Percentiles rank a stretch among this genome's conserved stretches.
phyloP scores from a whole-genome alignment of 306 rosid species.

The Chamaecrista fasciculata region DNA sequence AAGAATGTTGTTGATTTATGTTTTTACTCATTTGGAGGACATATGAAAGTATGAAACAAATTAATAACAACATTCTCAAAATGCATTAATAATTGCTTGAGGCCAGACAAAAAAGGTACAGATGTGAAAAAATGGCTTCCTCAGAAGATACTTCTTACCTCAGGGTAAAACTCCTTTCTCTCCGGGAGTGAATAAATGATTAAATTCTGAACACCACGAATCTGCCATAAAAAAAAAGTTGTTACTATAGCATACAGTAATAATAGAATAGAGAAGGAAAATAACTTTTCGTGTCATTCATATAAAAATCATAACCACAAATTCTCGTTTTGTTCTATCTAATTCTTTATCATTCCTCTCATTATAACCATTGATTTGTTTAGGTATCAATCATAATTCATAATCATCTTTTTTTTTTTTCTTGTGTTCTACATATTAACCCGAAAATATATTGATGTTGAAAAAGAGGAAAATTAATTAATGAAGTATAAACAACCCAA shows the following conservation, averaged over 20 bases:
- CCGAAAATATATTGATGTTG: no score
- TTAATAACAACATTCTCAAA: neutral
- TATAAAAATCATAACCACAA: neutral
- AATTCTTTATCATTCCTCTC: no score
- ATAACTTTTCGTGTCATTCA: neutral
- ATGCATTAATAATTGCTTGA: no score
- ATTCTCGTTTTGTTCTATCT: no score
- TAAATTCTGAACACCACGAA: slow-evolving; percentile 76
- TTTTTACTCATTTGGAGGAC: neutral
- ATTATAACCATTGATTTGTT: no score
- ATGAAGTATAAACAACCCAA: no score
- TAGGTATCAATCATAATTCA: no score
- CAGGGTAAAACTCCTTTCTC: slow-evolving; percentile 90
- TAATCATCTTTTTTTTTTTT: no score
- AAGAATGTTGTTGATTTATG: neutral
- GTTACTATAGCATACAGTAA: slow-evolving; percentile 18
- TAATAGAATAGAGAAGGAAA: neutral
- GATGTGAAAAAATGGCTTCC: neutral
- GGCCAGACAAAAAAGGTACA: no score
- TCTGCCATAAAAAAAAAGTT: slow-evolving; percentile 43
- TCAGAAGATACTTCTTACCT: slow-evolving; percentile 47
- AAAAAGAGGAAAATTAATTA: no score
- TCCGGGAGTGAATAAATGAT: slow-evolving; percentile 83
- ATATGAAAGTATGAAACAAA: slow-evolving; percentile 4
- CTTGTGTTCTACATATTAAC: no score